Percentiles rank a stretch among this genome's conserved stretches.
Evolutionary conservation across 2,329 filamentous ascomycete species (phyloP).

Genomic region (Leptographium galeiforme): DNA sequence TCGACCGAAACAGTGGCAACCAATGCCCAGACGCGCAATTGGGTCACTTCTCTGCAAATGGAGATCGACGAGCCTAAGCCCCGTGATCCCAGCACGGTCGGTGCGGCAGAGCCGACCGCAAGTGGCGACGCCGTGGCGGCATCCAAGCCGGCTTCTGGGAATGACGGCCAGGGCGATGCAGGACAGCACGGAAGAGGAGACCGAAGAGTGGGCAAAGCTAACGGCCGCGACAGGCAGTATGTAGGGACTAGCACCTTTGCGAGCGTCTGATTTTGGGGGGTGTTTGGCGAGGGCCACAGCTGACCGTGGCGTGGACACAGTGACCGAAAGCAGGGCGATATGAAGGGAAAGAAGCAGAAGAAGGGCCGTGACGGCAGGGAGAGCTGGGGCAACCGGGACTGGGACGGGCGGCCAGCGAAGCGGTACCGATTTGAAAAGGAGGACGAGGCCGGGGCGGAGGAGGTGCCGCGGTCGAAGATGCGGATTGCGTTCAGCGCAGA

Average conservation of each 20-base stretch:
- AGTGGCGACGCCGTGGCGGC: not conserved
- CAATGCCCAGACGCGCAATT: not conserved
- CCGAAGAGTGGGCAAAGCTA: not conserved
- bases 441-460: slow-evolving; percentile 14
- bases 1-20: not conserved
- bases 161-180: not conserved
- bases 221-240: slow-evolving; percentile 1
- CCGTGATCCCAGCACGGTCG: not conserved
- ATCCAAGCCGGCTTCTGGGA: not conserved
- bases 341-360: not conserved
- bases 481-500: slow-evolving; percentile 50
- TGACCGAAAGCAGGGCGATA: not conserved
- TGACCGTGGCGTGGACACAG: too few relatives aligned
- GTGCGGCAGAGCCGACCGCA: not conserved
- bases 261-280: not conserved
- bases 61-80: not conserved
- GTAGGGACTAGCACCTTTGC: not conserved
- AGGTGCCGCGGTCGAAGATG: slow-evolving; percentile 36
- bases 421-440: not conserved
- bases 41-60: not conserved
- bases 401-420: slow-evolving; percentile 1
- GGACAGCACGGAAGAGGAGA: not conserved
- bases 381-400: not conserved
- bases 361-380: not conserved
- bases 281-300: not conserved